Evolutionary conservation across 345 rosid species (phyloP).

Genomic region (Salix caprea): DNA sequence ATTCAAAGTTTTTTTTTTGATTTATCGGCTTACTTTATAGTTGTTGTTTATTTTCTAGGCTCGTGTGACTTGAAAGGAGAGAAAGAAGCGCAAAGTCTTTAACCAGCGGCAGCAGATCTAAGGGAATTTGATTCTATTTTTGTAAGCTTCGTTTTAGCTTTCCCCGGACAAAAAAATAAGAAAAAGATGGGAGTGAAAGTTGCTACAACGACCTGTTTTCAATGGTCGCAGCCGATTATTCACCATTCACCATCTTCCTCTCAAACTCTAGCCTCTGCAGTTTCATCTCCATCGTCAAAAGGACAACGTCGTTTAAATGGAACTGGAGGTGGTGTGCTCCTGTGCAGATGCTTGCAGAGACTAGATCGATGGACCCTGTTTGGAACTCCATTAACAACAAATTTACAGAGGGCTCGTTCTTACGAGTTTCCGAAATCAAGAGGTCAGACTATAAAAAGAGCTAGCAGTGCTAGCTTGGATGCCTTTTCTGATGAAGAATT

Average conservation of each 20-base stretch:
- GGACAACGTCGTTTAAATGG: slow-evolving; percentile 35
- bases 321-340: slow-evolving; percentile 15
- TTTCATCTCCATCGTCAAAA: slow-evolving; percentile 50
- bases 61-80: neutral
- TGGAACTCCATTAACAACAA: slow-evolving; percentile 31
- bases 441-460: slow-evolving; percentile 32
- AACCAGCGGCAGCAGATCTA: neutral
- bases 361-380: slow-evolving; percentile 46
- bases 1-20: neutral
- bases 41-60: neutral
- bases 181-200: slow-evolving; percentile 65
- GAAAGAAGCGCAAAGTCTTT: neutral
- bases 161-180: neutral
- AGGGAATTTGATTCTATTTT: neutral
- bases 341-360: slow-evolving; percentile 35
- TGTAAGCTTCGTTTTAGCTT: neutral
- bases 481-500: slow-evolving; percentile 74
- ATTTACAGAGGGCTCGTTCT: slow-evolving; percentile 44
- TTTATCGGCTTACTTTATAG: neutral
- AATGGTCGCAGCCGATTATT: slow-evolving; percentile 51
- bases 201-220: slow-evolving; percentile 45
- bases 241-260: slow-evolving; percentile 55
- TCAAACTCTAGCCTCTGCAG: slow-evolving; percentile 52
- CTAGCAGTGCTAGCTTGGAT: slow-evolving; percentile 54
- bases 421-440: slow-evolving; percentile 33